These are phyloP conservation scores for Microsporum canis DNA, from an alignment of 2,329 filamentous ascomycete genomes.

Conservation along the genomic window DNA sequence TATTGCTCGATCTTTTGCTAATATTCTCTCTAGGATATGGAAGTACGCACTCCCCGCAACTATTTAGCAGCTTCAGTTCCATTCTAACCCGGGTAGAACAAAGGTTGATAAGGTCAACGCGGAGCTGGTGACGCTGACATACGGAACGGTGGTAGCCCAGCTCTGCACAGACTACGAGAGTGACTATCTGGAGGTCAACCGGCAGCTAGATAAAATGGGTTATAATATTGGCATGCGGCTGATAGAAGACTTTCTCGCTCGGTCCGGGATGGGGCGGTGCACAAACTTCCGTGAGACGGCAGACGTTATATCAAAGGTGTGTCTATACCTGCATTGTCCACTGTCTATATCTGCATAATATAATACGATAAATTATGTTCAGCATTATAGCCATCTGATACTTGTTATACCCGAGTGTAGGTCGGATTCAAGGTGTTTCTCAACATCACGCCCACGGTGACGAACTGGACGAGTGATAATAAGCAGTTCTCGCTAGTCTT, in stretches of 20 bases:
- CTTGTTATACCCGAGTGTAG: conserved; percentile 35
- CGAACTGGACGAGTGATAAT: conserved; percentile 91
- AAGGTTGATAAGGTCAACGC: conserved; percentile 96
- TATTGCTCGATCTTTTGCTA: not conserved
- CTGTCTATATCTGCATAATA: not conserved
- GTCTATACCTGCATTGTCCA: not conserved
- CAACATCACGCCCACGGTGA: conserved; percentile 85
- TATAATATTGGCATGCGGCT: conserved; percentile 94
- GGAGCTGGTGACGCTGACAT: conserved; percentile 92
- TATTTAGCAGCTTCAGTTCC: not conserved
- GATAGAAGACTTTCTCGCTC: conserved; percentile 95
- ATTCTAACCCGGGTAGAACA: conserved; percentile 48
- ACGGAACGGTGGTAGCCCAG: conserved; percentile 93
- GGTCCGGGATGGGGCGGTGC: conserved; percentile 81
- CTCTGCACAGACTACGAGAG: conserved; percentile 92
- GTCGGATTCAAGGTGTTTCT: conserved; percentile 99
- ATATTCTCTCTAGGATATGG: conserved; percentile 58
- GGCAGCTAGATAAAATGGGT: conserved; percentile 97
- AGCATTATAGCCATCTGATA: not conserved
- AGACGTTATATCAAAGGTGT: conserved; percentile 75
- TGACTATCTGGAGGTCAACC: conserved; percentile 92
- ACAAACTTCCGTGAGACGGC: conserved; percentile 90
- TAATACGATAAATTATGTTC: too few relatives aligned
- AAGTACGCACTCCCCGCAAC: conserved; percentile 57
- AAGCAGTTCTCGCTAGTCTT: conserved; percentile 95